These are phyloP conservation scores for Phytopythium chamaehyphon DNA, from an alignment of 352 stramenopile genomes.

Conservation along the genomic window DNA sequence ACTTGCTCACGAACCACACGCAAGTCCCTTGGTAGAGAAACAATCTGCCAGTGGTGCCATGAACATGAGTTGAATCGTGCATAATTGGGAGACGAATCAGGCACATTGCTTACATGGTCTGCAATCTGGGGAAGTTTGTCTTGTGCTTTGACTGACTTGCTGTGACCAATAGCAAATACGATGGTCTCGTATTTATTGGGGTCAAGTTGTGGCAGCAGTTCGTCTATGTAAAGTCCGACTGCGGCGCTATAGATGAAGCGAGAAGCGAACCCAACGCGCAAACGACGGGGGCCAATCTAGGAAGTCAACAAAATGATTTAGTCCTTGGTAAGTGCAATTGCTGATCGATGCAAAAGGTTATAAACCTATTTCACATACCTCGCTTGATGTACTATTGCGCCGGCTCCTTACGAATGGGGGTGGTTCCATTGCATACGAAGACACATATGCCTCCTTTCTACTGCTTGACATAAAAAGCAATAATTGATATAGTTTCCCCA, in stretches of 20 bases:
- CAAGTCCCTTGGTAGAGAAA: constrained; percentile 49
- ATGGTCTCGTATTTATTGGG: constrained; percentile 63
- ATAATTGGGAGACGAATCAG: background rate
- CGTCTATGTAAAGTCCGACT: constrained; percentile 55
- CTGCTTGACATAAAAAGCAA: constrained; percentile 33
- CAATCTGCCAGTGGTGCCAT: too few relatives aligned
- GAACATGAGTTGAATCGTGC: too few relatives aligned
- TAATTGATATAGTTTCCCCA: constrained; percentile 49
- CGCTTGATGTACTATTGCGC: background rate
- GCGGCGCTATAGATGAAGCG: constrained; percentile 50
- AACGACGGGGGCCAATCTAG: constrained; percentile 25
- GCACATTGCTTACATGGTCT: constrained; percentile 40
- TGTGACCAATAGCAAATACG: constrained; percentile 57
- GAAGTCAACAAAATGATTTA: background rate
- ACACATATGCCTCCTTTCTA: constrained; percentile 34
- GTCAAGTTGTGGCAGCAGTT: constrained; percentile 57
- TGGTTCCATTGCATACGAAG: constrained; percentile 35
- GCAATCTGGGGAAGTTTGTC: constrained; percentile 46
- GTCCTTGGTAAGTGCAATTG: background rate
- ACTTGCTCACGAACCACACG: constrained; percentile 43
- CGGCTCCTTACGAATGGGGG: background rate
- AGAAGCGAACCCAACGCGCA: constrained; percentile 66
- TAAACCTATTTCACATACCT: background rate
- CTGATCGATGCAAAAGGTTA: background rate
- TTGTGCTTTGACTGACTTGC: constrained; percentile 43